Conservation (phyloP, 163 green algal species). For the Prototheca cutis region DNA sequence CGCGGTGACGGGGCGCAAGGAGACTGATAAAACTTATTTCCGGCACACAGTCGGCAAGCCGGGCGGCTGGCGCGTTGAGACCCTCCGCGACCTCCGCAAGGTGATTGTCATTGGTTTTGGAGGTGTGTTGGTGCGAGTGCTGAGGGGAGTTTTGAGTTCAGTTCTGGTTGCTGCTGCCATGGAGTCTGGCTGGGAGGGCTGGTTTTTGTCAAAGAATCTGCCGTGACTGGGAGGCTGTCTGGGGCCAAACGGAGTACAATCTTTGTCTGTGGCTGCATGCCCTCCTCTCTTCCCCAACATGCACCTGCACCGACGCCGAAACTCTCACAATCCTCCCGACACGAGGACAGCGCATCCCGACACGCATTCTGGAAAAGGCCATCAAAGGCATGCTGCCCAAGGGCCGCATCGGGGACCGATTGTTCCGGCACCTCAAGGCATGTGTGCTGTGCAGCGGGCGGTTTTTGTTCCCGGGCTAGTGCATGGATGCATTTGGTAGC, state of each 20-base stretch:
- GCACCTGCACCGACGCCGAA: no score
- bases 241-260: no score
- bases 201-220: no score
- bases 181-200: no score
- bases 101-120: no score
- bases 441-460: conserved; percentile 35
- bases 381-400: conserved; percentile 98
- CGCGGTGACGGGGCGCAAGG: conserved; percentile 35
- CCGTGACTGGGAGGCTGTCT: no score
- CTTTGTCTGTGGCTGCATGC: no score
- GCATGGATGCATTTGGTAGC: background rate
- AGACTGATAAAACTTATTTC: conserved; percentile 35
- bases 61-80: conserved; percentile 77
- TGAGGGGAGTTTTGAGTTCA: no score
- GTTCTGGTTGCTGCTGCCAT: no score
- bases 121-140: no score
- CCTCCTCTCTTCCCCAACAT: no score
- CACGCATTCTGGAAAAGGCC: conserved; percentile 95
- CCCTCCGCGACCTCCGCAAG: conserved; percentile 79
- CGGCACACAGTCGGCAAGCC: conserved; percentile 60
- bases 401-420: conserved; percentile 67
- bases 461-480: background rate
- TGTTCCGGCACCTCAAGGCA: conserved; percentile 94
- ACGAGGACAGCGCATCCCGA: conserved; percentile 82
- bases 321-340: no score